These are phyloP conservation scores for Aspergillus aculeatus DNA, from an alignment of 2,329 filamentous ascomycete genomes.

Conservation along the genomic window DNA sequence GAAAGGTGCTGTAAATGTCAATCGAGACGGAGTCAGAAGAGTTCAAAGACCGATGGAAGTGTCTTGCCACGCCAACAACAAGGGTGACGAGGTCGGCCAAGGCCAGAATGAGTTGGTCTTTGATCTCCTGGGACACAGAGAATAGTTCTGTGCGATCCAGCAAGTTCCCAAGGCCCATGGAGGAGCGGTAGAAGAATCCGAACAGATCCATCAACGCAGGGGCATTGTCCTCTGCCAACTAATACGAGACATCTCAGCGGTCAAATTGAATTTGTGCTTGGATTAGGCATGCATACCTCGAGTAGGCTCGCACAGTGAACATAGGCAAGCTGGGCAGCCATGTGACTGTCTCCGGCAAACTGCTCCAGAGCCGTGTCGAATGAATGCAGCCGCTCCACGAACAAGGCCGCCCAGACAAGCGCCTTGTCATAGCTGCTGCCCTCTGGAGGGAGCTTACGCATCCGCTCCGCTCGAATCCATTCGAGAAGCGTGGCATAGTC, in stretches of 20 bases:
- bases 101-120: constrained; percentile 45
- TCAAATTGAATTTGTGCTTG: accelerated
- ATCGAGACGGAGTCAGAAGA: constrained; percentile 30
- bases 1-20: constrained; percentile 41
- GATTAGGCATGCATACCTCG: constrained; percentile 37
- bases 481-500: constrained; percentile 23
- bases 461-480: constrained; percentile 41
- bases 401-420: constrained; percentile 39
- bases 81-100: constrained; percentile 38
- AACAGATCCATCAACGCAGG: constrained; percentile 51
- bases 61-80: constrained; percentile 31
- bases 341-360: constrained; percentile 38
- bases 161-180: constrained; percentile 42
- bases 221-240: constrained; percentile 51
- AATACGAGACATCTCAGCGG: not conserved
- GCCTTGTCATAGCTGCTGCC: constrained; percentile 45
- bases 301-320: constrained; percentile 49
- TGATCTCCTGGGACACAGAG: constrained; percentile 47
- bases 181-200: constrained; percentile 52
- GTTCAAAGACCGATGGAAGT: constrained; percentile 36
- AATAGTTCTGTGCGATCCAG: constrained; percentile 50
- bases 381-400: constrained; percentile 38
- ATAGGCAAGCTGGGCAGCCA: constrained; percentile 51
- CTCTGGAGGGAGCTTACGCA: constrained; percentile 40
- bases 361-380: constrained; percentile 37